These are phyloP conservation scores for Marasmius oreades DNA, from an alignment of 1,284 basidiomycete species.

Conservation along the genomic window DNA sequence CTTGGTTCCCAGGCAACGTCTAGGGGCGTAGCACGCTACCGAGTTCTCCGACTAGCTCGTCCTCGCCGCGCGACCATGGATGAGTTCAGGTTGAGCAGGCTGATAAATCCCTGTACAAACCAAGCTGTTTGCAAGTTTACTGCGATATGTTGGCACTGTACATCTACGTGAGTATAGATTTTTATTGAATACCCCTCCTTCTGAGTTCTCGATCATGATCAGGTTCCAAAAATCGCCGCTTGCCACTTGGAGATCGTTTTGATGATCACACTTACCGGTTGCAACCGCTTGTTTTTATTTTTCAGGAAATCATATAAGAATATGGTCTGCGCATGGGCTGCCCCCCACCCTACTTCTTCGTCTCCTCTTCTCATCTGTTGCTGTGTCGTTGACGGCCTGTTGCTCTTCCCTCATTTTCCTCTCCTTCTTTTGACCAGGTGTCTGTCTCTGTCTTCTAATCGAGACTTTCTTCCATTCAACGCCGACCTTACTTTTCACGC, in stretches of 20 bases:
- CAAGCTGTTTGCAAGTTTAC: too few species aligned
- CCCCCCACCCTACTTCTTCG: constrained; percentile 19
- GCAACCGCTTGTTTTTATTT: constrained; percentile 8
- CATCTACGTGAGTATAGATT: not conserved
- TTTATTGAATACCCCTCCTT: not conserved
- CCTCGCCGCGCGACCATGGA: too few species aligned
- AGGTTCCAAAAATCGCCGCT: not conserved
- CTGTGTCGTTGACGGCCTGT: constrained; percentile 46
- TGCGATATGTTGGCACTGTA: too few species aligned
- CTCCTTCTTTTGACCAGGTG: constrained; percentile 46
- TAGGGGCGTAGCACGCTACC: too few species aligned
- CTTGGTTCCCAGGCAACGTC: not conserved
- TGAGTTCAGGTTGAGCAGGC: too few species aligned
- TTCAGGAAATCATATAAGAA: constrained; percentile 7
- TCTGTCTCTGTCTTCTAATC: constrained; percentile 28
- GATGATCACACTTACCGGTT: not conserved
- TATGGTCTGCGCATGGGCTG: not conserved
- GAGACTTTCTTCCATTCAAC: constrained; percentile 25
- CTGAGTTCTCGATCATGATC: not conserved
- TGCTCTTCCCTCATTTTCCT: constrained; percentile 27
- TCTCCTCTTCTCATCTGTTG: constrained; percentile 25
- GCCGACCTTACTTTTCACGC: constrained; percentile 22
- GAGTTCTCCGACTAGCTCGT: not conserved
- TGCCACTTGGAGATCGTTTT: not conserved
- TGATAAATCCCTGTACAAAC: too few species aligned